Base-by-base conservation (phyloP, 2,329 filamentous ascomycete species). In the Cordyceps pruinosa region DNA sequence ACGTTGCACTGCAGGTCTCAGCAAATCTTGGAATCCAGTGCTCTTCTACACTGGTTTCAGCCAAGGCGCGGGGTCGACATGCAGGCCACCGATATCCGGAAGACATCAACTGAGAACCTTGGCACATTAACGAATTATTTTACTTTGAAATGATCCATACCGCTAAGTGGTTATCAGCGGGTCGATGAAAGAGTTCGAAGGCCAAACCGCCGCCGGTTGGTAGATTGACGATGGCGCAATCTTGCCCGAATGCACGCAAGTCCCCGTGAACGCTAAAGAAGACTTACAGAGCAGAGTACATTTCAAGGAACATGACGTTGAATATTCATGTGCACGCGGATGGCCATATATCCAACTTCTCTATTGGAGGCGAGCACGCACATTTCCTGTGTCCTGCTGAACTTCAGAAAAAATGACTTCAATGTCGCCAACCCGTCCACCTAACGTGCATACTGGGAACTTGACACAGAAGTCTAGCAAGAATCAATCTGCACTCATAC, bases 161-260 rank as follows among this genome's bases (percentile, higher is more conserved):
- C 10, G 25, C 15, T 15, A 15, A 9, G 13, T 12, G 23, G 37
- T 19, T 21, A 55, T 39, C 32, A 15, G 42, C 34, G 30, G 23
- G 28, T 37, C 52, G 23, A 39, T 5, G 4, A 2, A 19, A 19
- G 21, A 35, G 28, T 35, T 15, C 28, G 26, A 25, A 21, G 30
- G 17, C 13, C 26, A n/a, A n/a, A n/a, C 15, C 9, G 10, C 6
- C 13, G 15, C 12, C 19, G 44, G 17, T 30, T 47, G 12, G 30
- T 15, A 12, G 41, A 4, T 7, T 47, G n/a, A 21, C 44, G 34
- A 56, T 56, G 34, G 53, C 53, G 53, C 53, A 48, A 56, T 56
- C 35, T 21, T n/a, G 44, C 45, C 23, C 19, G 35, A 49, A 48
- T 56, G 49, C 13, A 49, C 53, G 53, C 35, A 49, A 56, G 45